These are phyloP conservation scores for Mycena belliarum DNA, from an alignment of 768 basidiomycete genomes.

Conservation along the genomic window DNA sequence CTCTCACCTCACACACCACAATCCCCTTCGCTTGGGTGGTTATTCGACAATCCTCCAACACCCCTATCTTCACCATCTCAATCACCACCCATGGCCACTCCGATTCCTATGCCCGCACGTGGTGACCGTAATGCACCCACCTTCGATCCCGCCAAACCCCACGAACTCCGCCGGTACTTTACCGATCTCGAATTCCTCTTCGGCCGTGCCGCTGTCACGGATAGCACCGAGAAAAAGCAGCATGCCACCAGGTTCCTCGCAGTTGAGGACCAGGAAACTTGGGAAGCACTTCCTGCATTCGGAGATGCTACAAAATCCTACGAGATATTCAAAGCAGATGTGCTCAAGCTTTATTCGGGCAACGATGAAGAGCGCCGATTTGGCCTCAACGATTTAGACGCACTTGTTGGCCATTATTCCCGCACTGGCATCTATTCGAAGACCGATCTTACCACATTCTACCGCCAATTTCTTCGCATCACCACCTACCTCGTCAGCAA, in stretches of 20 bases:
- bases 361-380: constrained; percentile 21
- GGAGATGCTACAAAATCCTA: constrained; percentile 12
- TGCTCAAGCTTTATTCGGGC: constrained; percentile 26
- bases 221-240: constrained; percentile 18
- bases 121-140: constrained; percentile 22
- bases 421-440: constrained; percentile 17
- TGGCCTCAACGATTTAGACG: constrained; percentile 24
- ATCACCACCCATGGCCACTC: background rate
- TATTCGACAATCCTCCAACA: background rate
- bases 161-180: constrained; percentile 23
- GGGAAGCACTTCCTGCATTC: constrained; percentile 19
- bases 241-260: constrained; percentile 14
- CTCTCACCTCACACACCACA: background rate
- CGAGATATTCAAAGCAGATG: constrained; percentile 23
- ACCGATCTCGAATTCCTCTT: constrained; percentile 19
- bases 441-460: constrained; percentile 21
- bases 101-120: constrained; percentile 23
- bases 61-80: background rate
- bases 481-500: constrained; percentile 22
- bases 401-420: constrained; percentile 22
- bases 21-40: background rate
- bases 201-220: background rate
- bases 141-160: constrained; percentile 19
- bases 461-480: constrained; percentile 25
- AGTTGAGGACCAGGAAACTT: constrained; percentile 20